Base-by-base conservation (phyloP, 768 basidiomycete species). In the Lactifluus volemus region DNA sequence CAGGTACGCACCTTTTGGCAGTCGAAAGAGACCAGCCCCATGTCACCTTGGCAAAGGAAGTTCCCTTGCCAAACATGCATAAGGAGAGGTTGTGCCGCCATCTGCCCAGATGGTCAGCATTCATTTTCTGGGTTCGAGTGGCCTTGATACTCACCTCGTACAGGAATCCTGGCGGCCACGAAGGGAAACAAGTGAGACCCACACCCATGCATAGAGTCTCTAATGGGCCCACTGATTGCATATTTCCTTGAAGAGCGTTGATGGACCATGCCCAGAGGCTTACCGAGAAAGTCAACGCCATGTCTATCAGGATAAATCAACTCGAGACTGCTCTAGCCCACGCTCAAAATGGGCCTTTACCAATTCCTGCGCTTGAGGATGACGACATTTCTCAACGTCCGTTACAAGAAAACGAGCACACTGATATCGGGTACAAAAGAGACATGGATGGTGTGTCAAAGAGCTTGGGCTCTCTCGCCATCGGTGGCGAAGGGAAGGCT, bases 1-100 rank as follows among this genome's bases (percentile, higher is more conserved):
- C 67, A 73, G 81, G 72, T 70, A 36, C 49, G 60, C 45, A 9
- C 11, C 38, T 70, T 21, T 56, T 19, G 12, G 39, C 19, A 45
- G 32, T 42, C 19, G 39, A 25, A 17, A 38, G 38, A 32, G 38
- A 21, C 4, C 29, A 53, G 5, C 36, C 38, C 34, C 44, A 44
- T 44, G 29, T 25, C n/a, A 25, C 36, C 21, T 29, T 19, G 25
- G 44, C 63, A n/a, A 67, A 81, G 79, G 32, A 70, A 70, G 21
- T 79, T 83, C 68, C 81, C 81, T 21, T 83, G 81, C 64, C 78
- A 80, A 67, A 79, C 81, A 42, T 83, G 81, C 67, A 70, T 81
- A 30, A 78, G 80, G 49, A 74, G 81, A 48, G 81, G 81, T 62
- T 82, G 81, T 65, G 71, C 79, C 48, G 69, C 72, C 17, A 78